Evolutionary conservation across 176 grass and related monocot genomes (phyloP), one percentile per base, ranked within the genome.

Genomic region (Triticum urartu): DNA sequence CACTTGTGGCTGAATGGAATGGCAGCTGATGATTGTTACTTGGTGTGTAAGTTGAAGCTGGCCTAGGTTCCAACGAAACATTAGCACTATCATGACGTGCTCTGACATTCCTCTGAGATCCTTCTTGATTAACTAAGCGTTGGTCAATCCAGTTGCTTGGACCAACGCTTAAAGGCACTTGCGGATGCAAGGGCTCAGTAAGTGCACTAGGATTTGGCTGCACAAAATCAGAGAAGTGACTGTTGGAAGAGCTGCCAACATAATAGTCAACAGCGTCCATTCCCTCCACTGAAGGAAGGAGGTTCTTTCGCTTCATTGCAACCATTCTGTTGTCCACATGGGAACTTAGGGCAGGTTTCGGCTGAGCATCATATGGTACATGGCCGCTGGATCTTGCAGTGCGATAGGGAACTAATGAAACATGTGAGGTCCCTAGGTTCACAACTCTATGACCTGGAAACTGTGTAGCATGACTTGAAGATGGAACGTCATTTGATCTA

Each of bases 101-200:
- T 83, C 94, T 91, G 30, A 95, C 89, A 83, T 93, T 95, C 82
- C 94, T 95, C 84, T 89, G 84, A 78, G 35, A 86, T 72, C 66
- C 89, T 80, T 91, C 84, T 67, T 80, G 83, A 61, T 77, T 63
- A 76, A 25, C 56, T 63, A 78, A 69, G 39, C 12, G 30, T 48
- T 92, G 81, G 75, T 56, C 45, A 87, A 66, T 56, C 83, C 83
- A 84, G 26, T 67, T 47, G 35, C 45, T 89, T 78, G 82, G 83
- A 21, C 25, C 81, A 80, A 87, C 77, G 62, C 65, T 89, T 52
- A 83, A 22, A 72, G 79, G 58, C 48, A 88, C 68, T 65, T 67
- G 63, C 72, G 61, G 40, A 82, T 33, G 52, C 2, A 87, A 61
- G 26, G 79, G 54, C 36, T 88, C 85, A 58, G 74, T 36, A 75